These are phyloP conservation scores for Neophaeococcomyces aloes DNA, from an alignment of 2,329 filamentous ascomycete species.

Conservation along the genomic window DNA sequence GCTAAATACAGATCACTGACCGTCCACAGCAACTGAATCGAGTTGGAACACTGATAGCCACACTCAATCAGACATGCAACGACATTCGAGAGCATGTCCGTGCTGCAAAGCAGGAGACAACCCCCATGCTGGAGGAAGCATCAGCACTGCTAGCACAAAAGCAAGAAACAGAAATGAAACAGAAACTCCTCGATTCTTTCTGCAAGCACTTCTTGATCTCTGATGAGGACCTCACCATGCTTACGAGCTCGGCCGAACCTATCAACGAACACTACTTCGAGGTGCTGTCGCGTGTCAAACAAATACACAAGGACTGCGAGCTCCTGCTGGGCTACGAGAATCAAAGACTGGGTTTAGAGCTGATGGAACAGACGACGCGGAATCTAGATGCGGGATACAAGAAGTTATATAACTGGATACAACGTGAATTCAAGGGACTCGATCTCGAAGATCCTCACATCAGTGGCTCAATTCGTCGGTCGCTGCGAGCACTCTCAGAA, in stretches of 20 bases:
- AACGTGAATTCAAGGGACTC: constrained; percentile 80
- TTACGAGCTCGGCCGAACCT: constrained; percentile 70
- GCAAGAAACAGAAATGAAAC: constrained; percentile 65
- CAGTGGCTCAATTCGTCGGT: constrained; percentile 69
- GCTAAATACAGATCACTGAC: neutral
- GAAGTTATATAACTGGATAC: constrained; percentile 91
- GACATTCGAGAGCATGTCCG: constrained; percentile 70
- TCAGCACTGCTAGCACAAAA: constrained; percentile 61
- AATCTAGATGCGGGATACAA: constrained; percentile 83
- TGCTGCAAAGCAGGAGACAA: constrained; percentile 64
- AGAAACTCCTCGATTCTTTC: constrained; percentile 70
- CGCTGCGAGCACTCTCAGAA: constrained; percentile 78
- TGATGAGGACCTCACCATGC: constrained; percentile 60
- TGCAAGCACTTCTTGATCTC: constrained; percentile 73
- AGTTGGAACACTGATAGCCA: constrained; percentile 68
- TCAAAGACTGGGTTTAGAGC: constrained; percentile 74
- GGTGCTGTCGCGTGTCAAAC: constrained; percentile 67
- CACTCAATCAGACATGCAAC: constrained; percentile 66
- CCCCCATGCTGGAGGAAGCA: constrained; percentile 66
- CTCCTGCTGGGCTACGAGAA: constrained; percentile 81
- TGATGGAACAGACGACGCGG: constrained; percentile 84
- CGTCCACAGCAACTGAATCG: constrained; percentile 64
- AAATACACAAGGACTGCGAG: constrained; percentile 79
- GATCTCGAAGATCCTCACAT: constrained; percentile 94
- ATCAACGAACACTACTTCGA: constrained; percentile 79